A percentile compares a stretch with the other conserved stretches of the same genome.
Conservation (phyloP, 2,329 filamentous ascomycete genomes). For the Didymellaceae sp. region DNA sequence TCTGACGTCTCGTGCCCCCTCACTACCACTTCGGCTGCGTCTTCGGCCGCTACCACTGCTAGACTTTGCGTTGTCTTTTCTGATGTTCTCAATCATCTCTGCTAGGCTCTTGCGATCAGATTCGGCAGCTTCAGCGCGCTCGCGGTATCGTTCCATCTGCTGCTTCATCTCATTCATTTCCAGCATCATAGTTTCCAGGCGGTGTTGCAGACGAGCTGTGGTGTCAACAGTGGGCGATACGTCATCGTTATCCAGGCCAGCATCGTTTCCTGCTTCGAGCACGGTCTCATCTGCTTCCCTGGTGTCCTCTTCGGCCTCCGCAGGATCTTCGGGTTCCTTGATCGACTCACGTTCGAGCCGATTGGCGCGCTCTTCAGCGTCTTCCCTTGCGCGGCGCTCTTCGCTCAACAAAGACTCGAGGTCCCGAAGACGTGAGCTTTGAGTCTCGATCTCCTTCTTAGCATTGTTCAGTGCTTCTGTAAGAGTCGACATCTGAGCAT, state of each 20-base stretch:
- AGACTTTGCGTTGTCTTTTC: constrained; percentile 66
- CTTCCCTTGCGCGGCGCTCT: constrained; percentile 81
- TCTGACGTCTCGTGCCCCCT: constrained; percentile 16
- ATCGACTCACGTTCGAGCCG: constrained; percentile 69
- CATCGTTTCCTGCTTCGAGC: constrained; percentile 17
- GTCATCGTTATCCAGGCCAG: constrained; percentile 32
- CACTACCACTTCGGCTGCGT: constrained; percentile 34
- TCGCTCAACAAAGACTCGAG: constrained; percentile 78
- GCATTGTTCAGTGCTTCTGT: constrained; percentile 84
- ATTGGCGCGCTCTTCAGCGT: constrained; percentile 81
- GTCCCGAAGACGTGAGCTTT: constrained; percentile 78
- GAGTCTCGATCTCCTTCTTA: constrained; percentile 85
- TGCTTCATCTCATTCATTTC: constrained; percentile 83
- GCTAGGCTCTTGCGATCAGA: constrained; percentile 78
- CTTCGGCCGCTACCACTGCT: constrained; percentile 40
- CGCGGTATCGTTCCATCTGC: constrained; percentile 78
- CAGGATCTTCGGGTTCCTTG: constrained; percentile 40
- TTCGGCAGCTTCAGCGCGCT: constrained; percentile 81
- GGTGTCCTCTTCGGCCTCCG: constrained; percentile 28
- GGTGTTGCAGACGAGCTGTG: constrained; percentile 66
- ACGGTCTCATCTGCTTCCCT: constrained; percentile 19
- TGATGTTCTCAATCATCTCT: constrained; percentile 86
- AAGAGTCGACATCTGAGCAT: constrained; percentile 81
- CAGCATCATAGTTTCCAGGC: constrained; percentile 75
- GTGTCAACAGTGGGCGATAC: constrained; percentile 39